Percentiles rank a stretch among this genome's conserved stretches.
These are phyloP conservation scores for Pseudovirgaria hyperparasitica DNA, from an alignment of 2,329 filamentous ascomycete genomes.

Conservation along the genomic window DNA sequence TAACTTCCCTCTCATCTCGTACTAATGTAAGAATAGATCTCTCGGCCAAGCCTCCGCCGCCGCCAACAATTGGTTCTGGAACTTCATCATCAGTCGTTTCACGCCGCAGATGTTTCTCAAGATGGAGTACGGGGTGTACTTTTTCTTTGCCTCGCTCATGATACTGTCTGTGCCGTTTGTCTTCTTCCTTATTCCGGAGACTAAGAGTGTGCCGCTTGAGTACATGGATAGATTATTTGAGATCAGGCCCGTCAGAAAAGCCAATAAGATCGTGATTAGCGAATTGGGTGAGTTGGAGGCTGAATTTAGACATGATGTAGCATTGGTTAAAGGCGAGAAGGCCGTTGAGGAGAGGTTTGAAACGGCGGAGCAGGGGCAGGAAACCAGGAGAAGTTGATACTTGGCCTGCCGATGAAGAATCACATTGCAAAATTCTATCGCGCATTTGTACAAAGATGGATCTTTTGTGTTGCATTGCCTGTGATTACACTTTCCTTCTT, in stretches of 20 bases:
- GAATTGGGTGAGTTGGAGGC: constrained; percentile 25
- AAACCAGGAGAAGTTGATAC: no score
- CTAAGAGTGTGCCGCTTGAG: constrained; percentile 33
- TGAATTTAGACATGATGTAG: constrained; percentile 30
- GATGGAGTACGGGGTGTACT: constrained; percentile 31
- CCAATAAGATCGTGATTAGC: constrained; percentile 26
- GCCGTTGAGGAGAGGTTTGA: no score
- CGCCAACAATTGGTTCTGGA: constrained; percentile 60
- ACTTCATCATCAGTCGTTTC: constrained; percentile 57
- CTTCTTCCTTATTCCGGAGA: constrained; percentile 31
- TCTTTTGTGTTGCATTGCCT: no score
- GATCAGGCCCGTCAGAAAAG: constrained; percentile 26
- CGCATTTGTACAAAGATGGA: no score
- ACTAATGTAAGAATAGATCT: constrained; percentile 49
- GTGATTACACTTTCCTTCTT: no score
- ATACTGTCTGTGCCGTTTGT: constrained; percentile 31
- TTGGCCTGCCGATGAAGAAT: no score
- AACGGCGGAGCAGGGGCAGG: no score
- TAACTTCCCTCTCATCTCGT: no score
- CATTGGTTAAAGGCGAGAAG: no score
- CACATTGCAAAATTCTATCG: no score
- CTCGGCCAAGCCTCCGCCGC: constrained; percentile 62
- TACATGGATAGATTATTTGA: constrained; percentile 34
- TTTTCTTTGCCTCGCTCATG: constrained; percentile 38
- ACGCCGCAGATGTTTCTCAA: constrained; percentile 48